Conservation (phyloP, 106 monocot genomes). For the Dendrobium officinale region DNA sequence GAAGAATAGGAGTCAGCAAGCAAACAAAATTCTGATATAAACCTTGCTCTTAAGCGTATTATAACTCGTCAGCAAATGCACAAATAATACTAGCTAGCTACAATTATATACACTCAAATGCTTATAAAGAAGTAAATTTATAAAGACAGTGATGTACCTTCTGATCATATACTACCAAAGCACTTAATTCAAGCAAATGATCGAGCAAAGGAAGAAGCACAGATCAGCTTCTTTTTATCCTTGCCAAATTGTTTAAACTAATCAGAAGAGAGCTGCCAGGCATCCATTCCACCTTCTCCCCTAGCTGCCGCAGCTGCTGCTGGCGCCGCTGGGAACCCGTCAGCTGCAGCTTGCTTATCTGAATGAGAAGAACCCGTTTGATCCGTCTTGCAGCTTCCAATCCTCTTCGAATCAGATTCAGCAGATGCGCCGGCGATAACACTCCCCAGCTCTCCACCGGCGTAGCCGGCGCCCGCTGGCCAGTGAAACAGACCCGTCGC, state of each 20-base stretch:
- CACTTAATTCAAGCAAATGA: neutral
- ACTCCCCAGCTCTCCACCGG: neutral
- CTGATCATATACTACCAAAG: neutral
- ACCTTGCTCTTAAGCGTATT: neutral
- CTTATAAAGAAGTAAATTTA: neutral
- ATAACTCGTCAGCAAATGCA: no score
- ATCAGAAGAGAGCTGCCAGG: conserved; percentile 6
- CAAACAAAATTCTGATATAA: neutral
- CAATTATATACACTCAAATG: neutral
- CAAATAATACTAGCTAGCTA: no score
- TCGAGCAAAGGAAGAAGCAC: neutral
- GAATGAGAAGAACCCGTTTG: neutral
- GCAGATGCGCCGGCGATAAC: neutral
- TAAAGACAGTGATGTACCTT: conserved; percentile 1
- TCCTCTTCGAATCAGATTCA: neutral
- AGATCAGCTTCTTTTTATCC: neutral
- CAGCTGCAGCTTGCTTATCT: neutral
- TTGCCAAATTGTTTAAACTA: neutral
- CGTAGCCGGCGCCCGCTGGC: neutral
- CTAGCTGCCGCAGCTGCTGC: neutral
- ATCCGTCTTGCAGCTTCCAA: neutral
- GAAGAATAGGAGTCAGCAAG: neutral
- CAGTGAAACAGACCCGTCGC: neutral
- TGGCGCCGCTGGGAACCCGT: neutral
- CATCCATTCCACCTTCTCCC: neutral